Evolutionary conservation across 371 early-diverging fungal genomes (phyloP).

Genomic region (Conidiobolus incongruus): DNA sequence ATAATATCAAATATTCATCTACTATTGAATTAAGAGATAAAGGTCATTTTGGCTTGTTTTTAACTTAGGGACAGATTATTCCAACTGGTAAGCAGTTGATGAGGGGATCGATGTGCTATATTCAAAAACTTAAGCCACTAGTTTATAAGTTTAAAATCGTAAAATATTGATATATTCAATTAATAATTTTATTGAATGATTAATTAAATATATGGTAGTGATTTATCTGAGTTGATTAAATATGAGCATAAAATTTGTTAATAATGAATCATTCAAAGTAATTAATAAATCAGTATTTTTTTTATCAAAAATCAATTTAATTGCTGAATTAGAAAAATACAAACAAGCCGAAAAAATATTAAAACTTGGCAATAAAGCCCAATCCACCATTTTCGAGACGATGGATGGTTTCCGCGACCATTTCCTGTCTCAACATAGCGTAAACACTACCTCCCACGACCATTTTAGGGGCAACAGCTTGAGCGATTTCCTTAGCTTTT

Average conservation of each 20-base stretch:
- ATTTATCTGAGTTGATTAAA: too few relatives aligned
- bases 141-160: too few relatives aligned
- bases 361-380: conserved; percentile 1
- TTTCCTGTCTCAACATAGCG: conserved; percentile 11
- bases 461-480: conserved; percentile 26
- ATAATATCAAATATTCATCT: conserved; percentile 17
- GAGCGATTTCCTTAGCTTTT: conserved; percentile 23
- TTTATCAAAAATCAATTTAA: too few relatives aligned
- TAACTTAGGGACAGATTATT: conserved; percentile 19
- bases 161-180: too few relatives aligned
- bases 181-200: too few relatives aligned
- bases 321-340: too few relatives aligned
- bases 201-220: too few relatives aligned
- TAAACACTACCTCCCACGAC: conserved; percentile 10
- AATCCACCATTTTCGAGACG: background rate
- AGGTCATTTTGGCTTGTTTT: conserved; percentile 17
- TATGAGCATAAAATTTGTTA: too few relatives aligned
- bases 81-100: conserved; percentile 18
- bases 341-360: background rate
- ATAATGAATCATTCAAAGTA: too few relatives aligned
- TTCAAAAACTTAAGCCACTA: too few relatives aligned
- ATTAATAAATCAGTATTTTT: too few relatives aligned
- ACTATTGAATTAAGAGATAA: conserved; percentile 29
- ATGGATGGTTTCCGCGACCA: conserved; percentile 10
- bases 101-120: too few relatives aligned